Conservation (phyloP, 768 basidiomycete species). For the Hygrocybe coccinea region DNA sequence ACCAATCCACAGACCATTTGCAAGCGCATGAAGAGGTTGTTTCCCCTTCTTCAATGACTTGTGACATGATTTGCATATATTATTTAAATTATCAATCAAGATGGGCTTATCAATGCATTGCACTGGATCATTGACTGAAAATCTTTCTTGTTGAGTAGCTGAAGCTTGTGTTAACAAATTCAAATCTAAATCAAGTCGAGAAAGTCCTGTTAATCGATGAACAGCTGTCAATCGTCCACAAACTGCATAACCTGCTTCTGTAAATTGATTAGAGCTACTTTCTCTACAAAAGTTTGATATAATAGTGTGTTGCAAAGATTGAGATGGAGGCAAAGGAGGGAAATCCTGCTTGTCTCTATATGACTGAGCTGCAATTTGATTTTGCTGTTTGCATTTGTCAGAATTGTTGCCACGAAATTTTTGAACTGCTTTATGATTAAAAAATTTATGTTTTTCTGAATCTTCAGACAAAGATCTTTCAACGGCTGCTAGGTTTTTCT, state of each 20-base stretch:
- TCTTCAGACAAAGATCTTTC: no score
- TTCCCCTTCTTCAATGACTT: conserved; percentile 29
- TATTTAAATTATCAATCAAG: not conserved
- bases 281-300: not conserved
- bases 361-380: not conserved
- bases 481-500: no score
- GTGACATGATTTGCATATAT: conserved; percentile 15
- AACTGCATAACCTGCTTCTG: not conserved
- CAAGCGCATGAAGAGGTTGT: conserved; percentile 7
- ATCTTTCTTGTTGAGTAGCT: not conserved
- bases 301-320: not conserved
- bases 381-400: not conserved
- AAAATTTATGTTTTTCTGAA: no score
- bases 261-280: not conserved
- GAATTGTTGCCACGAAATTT: no score
- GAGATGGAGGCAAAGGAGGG: not conserved
- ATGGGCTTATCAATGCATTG: not conserved
- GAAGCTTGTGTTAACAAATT: not conserved
- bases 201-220: not conserved
- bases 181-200: not conserved
- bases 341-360: not conserved
- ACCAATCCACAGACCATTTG: conserved; percentile 25
- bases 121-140: not conserved
- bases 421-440: no score
- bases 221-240: not conserved